Evolutionary conservation across 305 asterid genomes (phyloP).

Genomic region (Rubia balearica): DNA sequence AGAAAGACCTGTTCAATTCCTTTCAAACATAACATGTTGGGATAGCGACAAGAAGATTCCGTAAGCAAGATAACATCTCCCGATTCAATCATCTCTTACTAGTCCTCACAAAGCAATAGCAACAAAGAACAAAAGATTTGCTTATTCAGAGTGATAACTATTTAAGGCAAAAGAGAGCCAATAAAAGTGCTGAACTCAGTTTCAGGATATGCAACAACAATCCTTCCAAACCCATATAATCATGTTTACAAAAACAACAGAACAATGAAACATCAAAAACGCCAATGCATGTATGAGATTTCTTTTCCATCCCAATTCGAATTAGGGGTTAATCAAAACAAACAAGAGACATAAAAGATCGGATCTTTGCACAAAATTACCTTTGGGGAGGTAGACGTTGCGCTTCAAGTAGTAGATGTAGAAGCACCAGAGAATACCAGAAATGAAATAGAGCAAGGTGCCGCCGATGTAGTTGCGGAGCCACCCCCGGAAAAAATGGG

Average conservation of each 20-base stretch:
- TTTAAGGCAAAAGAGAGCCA: not conserved
- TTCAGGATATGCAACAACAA: not conserved
- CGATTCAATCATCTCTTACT: slow-evolving; percentile 3
- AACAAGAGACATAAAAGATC: not conserved
- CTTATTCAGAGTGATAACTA: not conserved
- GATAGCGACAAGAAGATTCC: not conserved
- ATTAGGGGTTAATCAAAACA: not conserved
- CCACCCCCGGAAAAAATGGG: slow-evolving; percentile 71
- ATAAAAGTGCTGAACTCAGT: not conserved
- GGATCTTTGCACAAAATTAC: slow-evolving; percentile 19
- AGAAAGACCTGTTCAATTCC: not conserved
- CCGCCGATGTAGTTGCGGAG: slow-evolving; percentile 83
- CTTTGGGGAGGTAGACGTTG: slow-evolving; percentile 68
- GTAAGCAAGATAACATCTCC: not conserved
- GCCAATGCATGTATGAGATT: slow-evolving; percentile 1
- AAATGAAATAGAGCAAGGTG: slow-evolving; percentile 47
- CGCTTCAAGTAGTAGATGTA: slow-evolving; percentile 71
- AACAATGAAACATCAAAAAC: not conserved
- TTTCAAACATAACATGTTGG: not conserved
- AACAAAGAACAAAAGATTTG: not conserved
- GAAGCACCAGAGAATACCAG: slow-evolving; percentile 75
- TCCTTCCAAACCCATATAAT: not conserved
- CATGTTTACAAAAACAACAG: not conserved
- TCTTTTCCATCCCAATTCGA: not conserved
- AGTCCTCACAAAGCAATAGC: not conserved